phyloP scores from a whole-genome alignment of 2,329 filamentous ascomycete genomes.

The Nothophoma quercina region DNA sequence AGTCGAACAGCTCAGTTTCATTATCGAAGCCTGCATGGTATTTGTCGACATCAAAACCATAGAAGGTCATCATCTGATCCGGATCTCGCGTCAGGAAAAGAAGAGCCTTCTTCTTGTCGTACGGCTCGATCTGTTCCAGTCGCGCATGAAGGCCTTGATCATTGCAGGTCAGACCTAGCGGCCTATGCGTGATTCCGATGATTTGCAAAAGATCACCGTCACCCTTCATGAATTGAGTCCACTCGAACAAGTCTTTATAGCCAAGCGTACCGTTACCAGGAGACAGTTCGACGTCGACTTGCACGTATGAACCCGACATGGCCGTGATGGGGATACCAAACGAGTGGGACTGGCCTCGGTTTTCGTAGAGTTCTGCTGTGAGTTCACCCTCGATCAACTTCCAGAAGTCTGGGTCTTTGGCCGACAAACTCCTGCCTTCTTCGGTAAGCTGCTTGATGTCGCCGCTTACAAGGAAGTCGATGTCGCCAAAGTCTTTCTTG shows the following conservation, averaged over 20 bases:
- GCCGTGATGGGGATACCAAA: conserved; percentile 61
- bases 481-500: conserved; percentile 73
- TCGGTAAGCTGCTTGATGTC: no score
- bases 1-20: conserved; percentile 67
- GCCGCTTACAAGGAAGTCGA: conserved; percentile 77
- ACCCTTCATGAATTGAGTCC: conserved; percentile 72
- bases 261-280: conserved; percentile 38
- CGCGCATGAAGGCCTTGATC: conserved; percentile 70
- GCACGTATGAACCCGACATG: conserved; percentile 58
- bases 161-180: conserved; percentile 71
- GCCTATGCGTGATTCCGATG: conserved; percentile 69
- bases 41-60: conserved; percentile 62
- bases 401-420: conserved; percentile 29
- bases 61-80: conserved; percentile 64
- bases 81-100: conserved; percentile 69
- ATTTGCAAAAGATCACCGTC: conserved; percentile 78
- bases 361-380: conserved; percentile 50
- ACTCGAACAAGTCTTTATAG: conserved; percentile 55
- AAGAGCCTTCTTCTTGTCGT: conserved; percentile 64
- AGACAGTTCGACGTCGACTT: conserved; percentile 73
- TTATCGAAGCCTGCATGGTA: conserved; percentile 66
- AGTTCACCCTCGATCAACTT: conserved; percentile 53
- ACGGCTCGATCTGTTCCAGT: conserved; percentile 70
- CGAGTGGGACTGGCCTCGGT: conserved; percentile 39
- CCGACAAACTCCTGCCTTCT: conserved; percentile 22